Base-by-base conservation (phyloP, 495 filamentous ascomycete species). In the Aspergillus cavernicola region DNA sequence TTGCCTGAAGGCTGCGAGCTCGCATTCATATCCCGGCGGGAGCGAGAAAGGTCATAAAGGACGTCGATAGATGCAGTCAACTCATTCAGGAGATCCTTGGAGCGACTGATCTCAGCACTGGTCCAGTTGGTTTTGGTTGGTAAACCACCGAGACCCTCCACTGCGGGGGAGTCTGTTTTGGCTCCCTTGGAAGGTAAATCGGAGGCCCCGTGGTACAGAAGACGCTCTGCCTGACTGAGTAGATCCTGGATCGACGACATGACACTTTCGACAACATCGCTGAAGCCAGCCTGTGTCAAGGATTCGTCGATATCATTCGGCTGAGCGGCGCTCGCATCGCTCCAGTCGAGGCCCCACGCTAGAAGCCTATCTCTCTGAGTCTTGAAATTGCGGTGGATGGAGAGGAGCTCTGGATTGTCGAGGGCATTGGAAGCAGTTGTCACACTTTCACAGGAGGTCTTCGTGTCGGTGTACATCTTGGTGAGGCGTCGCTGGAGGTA, bases 281-380 rank as follows among this genome's bases (percentile, higher is more conserved):
- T 90, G 49, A 92, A 79, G 24, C 91, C 91, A 43, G 91, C 91
- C 51, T 86, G 81, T 51, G 84, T 88, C 24, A 95, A 72, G 0
- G 87, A 87, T 63, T 91, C 89, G 64, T 96, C 91, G 63, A 95
- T 95, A 65, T 84, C 80, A 57, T 88, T 90, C 57, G 86, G 82
- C 55, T 83, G 77, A 7, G 74, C 76, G 32, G 73, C 77, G 56
- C 75, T 82, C 35, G 77, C 79, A 59, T 93, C 90, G 45, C 83
- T 92, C 92, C 92, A 97, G 64, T 92, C 87, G 50, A 95, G 71
- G 2, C 90, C 92, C 92, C 92, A 97, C 33, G 85, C 85, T 40
- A 92, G 81, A 56, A 96, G 73, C 26, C 92, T 65, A 56, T 81
- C 78, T 37, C 78, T 72, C 51, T 81, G 77, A 28, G 75, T 83